Evolutionary conservation across 345 rosid genomes (phyloP).

Genomic region (Lepidium sativum): DNA sequence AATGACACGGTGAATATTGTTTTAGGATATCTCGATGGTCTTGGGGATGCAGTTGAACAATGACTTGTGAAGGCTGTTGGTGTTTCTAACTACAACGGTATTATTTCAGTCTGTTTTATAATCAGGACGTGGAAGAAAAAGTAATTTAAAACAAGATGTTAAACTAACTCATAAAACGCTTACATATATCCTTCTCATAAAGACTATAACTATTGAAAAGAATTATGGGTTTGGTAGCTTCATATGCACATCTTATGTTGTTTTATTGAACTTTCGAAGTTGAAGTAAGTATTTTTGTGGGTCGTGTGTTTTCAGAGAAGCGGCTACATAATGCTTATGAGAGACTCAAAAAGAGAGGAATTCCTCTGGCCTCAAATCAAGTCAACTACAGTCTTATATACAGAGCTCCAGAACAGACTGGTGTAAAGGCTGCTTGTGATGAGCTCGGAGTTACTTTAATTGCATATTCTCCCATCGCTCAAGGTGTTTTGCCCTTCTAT

Average conservation of each 20-base stretch:
- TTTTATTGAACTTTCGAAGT: background rate
- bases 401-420: slow-evolving; percentile 75
- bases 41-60: slow-evolving; percentile 94
- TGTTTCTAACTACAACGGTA: slow-evolving; percentile 91
- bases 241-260: background rate
- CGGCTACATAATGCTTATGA: slow-evolving; percentile 73
- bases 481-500: slow-evolving; percentile 44
- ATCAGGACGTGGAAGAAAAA: background rate
- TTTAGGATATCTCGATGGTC: slow-evolving; percentile 96
- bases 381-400: slow-evolving; percentile 94
- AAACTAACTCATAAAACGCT: background rate
- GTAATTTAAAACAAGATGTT: background rate
- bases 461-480: slow-evolving; percentile 92
- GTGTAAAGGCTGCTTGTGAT: slow-evolving; percentile 85
- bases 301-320: slow-evolving; percentile 37
- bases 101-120: background rate
- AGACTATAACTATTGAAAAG: background rate
- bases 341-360: slow-evolving; percentile 80
- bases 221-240: background rate
- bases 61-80: slow-evolving; percentile 98
- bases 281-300: background rate
- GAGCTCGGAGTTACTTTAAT: slow-evolving; percentile 90
- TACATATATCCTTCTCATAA: background rate
- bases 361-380: slow-evolving; percentile 92
- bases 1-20: slow-evolving; percentile 22